Percentiles rank a stretch among this genome's conserved stretches.
Conservation (phyloP, 176 grass and related monocot genomes). For the Canna indica region DNA sequence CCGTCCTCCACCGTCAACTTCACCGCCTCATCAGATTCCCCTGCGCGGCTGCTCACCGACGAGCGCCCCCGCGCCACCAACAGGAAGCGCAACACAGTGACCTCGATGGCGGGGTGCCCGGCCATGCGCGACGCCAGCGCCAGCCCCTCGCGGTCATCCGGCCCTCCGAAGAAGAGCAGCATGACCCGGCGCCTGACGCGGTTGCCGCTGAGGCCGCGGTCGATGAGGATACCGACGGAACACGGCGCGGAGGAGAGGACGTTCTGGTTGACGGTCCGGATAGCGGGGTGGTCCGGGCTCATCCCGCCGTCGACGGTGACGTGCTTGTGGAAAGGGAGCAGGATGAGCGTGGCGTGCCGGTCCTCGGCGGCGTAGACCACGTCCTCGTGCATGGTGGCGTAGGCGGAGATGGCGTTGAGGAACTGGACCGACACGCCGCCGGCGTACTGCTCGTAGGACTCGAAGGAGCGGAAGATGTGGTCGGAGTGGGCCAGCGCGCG, state of each 20-base stretch:
- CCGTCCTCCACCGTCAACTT: constrained; percentile 31
- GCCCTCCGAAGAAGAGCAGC: constrained; percentile 59
- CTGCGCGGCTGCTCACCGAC: constrained; percentile 4
- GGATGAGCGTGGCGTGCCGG: constrained; percentile 43
- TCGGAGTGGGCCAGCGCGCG: constrained; percentile 40
- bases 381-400: constrained; percentile 66
- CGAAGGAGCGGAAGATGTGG: constrained; percentile 49
- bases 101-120: constrained; percentile 35
- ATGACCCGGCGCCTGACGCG: constrained; percentile 25
- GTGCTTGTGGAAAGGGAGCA: constrained; percentile 88
- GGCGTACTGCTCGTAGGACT: constrained; percentile 39
- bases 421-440: constrained; percentile 32
- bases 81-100: constrained; percentile 47
- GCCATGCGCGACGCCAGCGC: constrained; percentile 45
- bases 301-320: constrained; percentile 48
- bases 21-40: neutral
- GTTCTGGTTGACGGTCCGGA: constrained; percentile 38
- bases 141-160: constrained; percentile 65
- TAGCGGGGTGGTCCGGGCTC: constrained; percentile 33
- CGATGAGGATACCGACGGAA: constrained; percentile 57
- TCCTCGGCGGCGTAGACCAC: constrained; percentile 45
- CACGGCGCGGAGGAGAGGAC: constrained; percentile 41
- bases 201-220: constrained; percentile 39
- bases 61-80: neutral
- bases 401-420: constrained; percentile 40